phyloP scores from a whole-genome alignment of 306 rosid species.

The Citrullus colocynthis region DNA sequence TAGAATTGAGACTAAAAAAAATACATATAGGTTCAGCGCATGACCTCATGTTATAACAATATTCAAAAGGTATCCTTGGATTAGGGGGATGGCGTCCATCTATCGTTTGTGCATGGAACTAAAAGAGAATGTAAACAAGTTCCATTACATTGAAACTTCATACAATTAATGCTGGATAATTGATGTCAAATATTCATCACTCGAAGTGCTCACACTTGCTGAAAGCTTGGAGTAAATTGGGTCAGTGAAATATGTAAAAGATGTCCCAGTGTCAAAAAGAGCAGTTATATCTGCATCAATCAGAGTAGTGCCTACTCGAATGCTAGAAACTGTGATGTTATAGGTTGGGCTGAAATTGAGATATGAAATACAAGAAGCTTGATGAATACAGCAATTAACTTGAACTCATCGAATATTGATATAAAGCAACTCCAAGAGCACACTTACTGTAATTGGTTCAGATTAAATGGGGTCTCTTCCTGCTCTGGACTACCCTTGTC shows the following conservation, averaged over 20 bases:
- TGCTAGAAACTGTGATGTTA: constrained; percentile 61
- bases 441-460: constrained; percentile 76
- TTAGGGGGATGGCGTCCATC: constrained; percentile 50
- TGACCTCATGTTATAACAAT: constrained; percentile 87
- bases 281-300: constrained; percentile 55
- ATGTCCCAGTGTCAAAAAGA: constrained; percentile 89
- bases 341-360: constrained; percentile 68
- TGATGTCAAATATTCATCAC: not conserved
- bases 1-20: not conserved
- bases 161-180: constrained; percentile 2
- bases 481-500: constrained; percentile 88
- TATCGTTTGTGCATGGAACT: constrained; percentile 69
- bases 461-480: constrained; percentile 74
- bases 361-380: constrained; percentile 9
- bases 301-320: constrained; percentile 60
- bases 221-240: constrained; percentile 54
- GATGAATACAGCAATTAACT: constrained; percentile 3
- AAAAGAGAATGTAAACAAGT: constrained; percentile 12
- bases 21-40: constrained; percentile 3
- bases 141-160: not conserved
- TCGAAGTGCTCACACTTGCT: constrained; percentile 45
- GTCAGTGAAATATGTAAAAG: constrained; percentile 75
- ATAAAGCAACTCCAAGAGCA: constrained; percentile 32
- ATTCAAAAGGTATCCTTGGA: constrained; percentile 79
- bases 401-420: constrained; percentile 16